Base-by-base conservation (phyloP, 116 monocot species). In the Phalaenopsis hybrid region DNA sequence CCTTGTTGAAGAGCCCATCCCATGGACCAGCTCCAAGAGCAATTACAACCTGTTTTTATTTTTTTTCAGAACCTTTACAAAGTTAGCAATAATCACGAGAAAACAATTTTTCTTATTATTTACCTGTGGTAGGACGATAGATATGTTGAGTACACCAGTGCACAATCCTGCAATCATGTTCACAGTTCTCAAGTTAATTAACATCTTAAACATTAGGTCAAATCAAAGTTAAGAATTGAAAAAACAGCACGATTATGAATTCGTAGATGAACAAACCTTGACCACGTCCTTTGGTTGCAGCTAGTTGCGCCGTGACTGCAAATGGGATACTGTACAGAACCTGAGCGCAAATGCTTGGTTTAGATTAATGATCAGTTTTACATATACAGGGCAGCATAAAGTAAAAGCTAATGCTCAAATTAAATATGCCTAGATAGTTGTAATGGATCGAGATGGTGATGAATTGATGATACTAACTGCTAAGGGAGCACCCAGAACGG, bases 281-380 rank as follows among this genome's bases (percentile, higher is more conserved):
- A 28, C 94, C 97, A 0, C 93, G 91, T 16, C 97, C 97, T 49
- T 77, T 82, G 3, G 57, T 87, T 9, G 84, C 89, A 21, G 90
- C 93, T 44, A 97, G 74, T 44, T 93, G 91, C 28, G 94, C 90
- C 5, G 94, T 89, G 51, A 91, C 88, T 1, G 92, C 93, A 75
- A 94, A 97, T 20, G 97, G 97, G 79, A 97, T 89, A 68, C 97
- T 97, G 67, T 85, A 97, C 37, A 93, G 78, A 78, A 97, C 78
- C 97, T 97, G 84, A 50, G 88, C 75, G 48, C 81, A 73, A 4
- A 33, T 6, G 44, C 25, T 1, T 21, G 0, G 21, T 23, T 23
- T 65, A 23, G 16, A 16, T 3, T 55, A 55, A 55, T 16, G 55
- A 15, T 55, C 55, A 55, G 55, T 55, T 15, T 4, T 16, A 16